Evolutionary conservation across 257 asterid species (phyloP), one percentile per base, ranked within the genome.

Genomic region (Paraleonurus japonicus): DNA sequence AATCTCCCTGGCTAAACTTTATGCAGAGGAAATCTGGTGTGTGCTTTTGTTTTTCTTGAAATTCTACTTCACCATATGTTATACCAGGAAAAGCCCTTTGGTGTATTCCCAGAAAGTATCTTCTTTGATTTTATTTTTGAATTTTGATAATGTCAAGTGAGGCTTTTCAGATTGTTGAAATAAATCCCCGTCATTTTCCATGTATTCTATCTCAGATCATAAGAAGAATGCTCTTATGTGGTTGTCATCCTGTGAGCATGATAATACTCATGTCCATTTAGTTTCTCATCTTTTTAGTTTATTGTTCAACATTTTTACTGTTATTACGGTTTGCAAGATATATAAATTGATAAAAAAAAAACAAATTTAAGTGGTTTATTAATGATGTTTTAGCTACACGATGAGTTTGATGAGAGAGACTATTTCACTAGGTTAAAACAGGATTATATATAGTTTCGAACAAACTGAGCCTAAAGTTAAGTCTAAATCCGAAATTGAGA

Each of bases 1-100:
- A 67, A 82, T 76, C 20, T 71, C 79, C 81, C 65, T 63, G 37
- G 59, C 75, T 30, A 47, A 50, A 45, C 30, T 77, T 50, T 16
- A 2, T 59, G 71, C 51, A 37, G 53, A 61, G 76, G 89, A 73
- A 71, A 69, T 43, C 26, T 69, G 62, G 57, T 67, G 51, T 71
- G 74, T 53, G 57, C 54, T 17, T 71, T 65, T 20, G 60, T 5
- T 26, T 70, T 27, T 33, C 50, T 69, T 19, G 16, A 43, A 57
- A 64, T 32, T 57, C 68, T 7, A 43, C 3, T 10, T 69, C 30
- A 15, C 17, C 26, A 17, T 48, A 48, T 39, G 7, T 41, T 73
- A 32, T 59, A 66, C 39, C 43, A 58, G 45, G 35, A 59, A n/a
- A 45, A 47, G 57, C 24, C 30, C 12, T 30, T 35, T 37, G 60